phyloP scores from a whole-genome alignment of 805 yeast genomes.

The Monosporozyma yasuniensis region DNA sequence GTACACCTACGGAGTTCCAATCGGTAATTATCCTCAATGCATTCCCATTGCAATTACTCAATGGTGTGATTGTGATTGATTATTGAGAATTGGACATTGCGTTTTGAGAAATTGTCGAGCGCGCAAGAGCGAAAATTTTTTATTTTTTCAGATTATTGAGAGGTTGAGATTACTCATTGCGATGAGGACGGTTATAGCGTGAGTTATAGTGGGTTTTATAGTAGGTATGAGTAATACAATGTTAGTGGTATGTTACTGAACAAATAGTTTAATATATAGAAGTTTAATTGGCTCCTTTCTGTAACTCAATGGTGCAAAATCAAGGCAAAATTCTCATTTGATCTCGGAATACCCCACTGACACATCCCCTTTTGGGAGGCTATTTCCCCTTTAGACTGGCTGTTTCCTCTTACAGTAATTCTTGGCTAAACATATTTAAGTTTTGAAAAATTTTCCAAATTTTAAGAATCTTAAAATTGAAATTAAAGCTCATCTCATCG shows the following conservation, averaged over 20 bases:
- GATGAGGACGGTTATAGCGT: not conserved
- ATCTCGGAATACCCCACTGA: not conserved
- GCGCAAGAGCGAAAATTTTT: not conserved
- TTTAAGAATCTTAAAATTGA: constrained; percentile 3
- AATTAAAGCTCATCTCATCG: constrained; percentile 24
- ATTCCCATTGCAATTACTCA: not conserved
- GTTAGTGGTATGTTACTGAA: too few relatives aligned
- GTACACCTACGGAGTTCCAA: not conserved
- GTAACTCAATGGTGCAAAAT: not conserved
- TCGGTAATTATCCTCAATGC: not conserved
- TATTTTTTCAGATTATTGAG: not conserved
- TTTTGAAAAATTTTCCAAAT: not conserved
- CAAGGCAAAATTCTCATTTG: not conserved
- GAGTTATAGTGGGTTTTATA: too few relatives aligned
- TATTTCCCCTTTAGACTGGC: not conserved
- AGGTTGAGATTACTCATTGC: not conserved
- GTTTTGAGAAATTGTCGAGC: not conserved
- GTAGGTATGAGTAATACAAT: too few relatives aligned
- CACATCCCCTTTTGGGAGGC: not conserved
- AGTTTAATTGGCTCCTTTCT: too few relatives aligned
- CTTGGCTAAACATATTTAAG: too few relatives aligned
- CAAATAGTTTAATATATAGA: too few relatives aligned
- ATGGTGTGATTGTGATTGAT: not conserved
- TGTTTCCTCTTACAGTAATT: not conserved
- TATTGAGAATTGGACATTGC: not conserved